Evolutionary conservation across 257 asterid genomes (phyloP).

Genomic region (Parsonsia alboflavescens): DNA sequence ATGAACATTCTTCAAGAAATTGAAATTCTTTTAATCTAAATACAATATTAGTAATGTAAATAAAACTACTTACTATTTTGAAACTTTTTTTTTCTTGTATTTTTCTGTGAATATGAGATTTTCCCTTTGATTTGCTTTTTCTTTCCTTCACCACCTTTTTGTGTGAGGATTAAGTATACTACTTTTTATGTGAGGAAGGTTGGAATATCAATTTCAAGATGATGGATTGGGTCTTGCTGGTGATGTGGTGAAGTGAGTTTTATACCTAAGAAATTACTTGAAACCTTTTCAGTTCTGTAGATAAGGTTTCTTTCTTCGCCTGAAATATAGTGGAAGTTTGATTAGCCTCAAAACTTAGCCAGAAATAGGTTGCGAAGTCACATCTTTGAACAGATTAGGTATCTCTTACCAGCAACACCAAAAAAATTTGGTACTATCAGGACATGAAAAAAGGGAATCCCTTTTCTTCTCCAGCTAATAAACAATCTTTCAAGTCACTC

Average conservation of each 20-base stretch:
- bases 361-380: background rate
- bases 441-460: background rate
- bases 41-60: no score
- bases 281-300: background rate
- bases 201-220: slow-evolving; percentile 12
- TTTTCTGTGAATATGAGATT: no score
- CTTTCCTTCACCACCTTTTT: no score
- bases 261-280: background rate
- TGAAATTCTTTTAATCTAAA: no score
- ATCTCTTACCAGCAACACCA: background rate
- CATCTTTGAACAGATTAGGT: background rate
- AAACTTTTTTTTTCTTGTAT: no score
- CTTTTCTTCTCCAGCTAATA: background rate
- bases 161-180: background rate
- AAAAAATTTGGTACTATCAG: background rate
- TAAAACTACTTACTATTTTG: no score
- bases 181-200: slow-evolving; percentile 1
- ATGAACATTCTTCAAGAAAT: no score
- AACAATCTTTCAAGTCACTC: background rate
- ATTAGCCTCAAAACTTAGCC: slow-evolving; percentile 1
- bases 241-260: background rate
- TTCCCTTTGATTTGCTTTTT: no score
- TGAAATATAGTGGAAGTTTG: background rate
- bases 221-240: background rate
- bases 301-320: background rate